A percentile compares a stretch with the other conserved stretches of the same genome.
Conservation (phyloP, 2,329 filamentous ascomycete genomes). For the Colletotrichum incanum region DNA sequence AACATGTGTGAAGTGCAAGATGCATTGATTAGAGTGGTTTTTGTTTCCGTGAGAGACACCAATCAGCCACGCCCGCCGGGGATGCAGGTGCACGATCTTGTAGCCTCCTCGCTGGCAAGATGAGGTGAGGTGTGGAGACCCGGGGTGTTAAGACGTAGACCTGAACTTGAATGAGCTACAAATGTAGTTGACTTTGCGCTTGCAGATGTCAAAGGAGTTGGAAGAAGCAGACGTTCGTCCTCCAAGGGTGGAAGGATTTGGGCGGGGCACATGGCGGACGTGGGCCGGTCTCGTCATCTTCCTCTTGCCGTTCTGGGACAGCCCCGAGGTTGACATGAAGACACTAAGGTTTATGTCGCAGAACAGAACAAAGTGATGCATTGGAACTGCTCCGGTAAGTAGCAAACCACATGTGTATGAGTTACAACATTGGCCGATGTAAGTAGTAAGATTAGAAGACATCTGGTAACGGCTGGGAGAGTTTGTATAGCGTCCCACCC, state of each 20-base stretch:
- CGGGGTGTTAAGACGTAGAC: neutral
- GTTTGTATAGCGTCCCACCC: no score
- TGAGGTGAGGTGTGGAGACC: neutral
- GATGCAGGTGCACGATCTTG: neutral
- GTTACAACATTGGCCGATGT: no score
- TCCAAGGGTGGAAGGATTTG: neutral
- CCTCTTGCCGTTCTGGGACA: conserved; percentile 28
- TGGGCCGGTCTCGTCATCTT: neutral
- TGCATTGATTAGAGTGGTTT: neutral
- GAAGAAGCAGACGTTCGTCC: neutral
- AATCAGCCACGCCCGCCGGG: neutral
- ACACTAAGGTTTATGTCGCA: no score
- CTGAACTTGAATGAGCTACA: neutral
- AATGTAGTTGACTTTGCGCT: neutral
- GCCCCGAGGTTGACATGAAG: neutral
- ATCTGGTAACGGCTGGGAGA: neutral
- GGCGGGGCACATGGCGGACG: neutral
- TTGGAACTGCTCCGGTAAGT: no score
- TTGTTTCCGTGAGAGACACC: neutral
- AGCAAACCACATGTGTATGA: no score
- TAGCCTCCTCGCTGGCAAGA: neutral
- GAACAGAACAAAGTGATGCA: no score
- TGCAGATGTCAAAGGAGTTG: neutral
- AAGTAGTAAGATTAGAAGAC: neutral
- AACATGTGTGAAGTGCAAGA: neutral